Conservation (phyloP, 257 asterid species). For the Hygrophila difformis region DNA sequence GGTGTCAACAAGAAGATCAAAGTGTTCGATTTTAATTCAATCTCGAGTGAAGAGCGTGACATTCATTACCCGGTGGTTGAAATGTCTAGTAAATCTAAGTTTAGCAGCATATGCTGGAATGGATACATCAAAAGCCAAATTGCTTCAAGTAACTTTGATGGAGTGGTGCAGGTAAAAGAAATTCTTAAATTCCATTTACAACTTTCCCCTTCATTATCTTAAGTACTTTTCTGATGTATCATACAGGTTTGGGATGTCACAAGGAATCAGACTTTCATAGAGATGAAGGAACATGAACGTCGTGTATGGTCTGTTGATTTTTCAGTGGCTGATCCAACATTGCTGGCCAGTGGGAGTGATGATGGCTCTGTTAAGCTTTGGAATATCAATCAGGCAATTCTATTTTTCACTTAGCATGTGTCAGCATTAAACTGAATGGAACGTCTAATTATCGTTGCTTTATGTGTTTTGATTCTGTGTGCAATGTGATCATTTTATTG, state of each 20-base stretch:
- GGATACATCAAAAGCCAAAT: conserved; percentile 89
- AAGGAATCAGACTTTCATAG: conserved; percentile 75
- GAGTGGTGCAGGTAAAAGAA: conserved; percentile 74
- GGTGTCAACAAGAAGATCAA: conserved; percentile 98
- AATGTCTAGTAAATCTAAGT: conserved; percentile 80
- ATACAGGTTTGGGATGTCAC: conserved; percentile 90
- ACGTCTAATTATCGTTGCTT: conserved; percentile 41
- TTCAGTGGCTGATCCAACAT: conserved; percentile 84
- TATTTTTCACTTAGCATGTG: conserved; percentile 89
- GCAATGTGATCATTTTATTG: conserved; percentile 44
- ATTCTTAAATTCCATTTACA: not conserved
- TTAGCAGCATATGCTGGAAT: conserved; percentile 97
- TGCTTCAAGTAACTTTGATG: conserved; percentile 97
- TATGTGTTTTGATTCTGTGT: conserved; percentile 30
- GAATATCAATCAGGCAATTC: conserved; percentile 99
- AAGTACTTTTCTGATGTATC: conserved; percentile 2
- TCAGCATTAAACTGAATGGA: conserved; percentile 82
- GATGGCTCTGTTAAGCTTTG: conserved; percentile 97
- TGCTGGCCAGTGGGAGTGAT: conserved; percentile 98
- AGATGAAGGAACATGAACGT: conserved; percentile 91
- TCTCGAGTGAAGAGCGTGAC: conserved; percentile 62
- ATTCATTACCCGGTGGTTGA: conserved; percentile 92
- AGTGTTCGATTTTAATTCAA: conserved; percentile 69
- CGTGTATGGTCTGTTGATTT: conserved; percentile 97
- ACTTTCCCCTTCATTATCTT: not conserved